Base-by-base conservation (phyloP, 1,139 yeast genomes). In the Kurtzmaniella quercitrusa region DNA sequence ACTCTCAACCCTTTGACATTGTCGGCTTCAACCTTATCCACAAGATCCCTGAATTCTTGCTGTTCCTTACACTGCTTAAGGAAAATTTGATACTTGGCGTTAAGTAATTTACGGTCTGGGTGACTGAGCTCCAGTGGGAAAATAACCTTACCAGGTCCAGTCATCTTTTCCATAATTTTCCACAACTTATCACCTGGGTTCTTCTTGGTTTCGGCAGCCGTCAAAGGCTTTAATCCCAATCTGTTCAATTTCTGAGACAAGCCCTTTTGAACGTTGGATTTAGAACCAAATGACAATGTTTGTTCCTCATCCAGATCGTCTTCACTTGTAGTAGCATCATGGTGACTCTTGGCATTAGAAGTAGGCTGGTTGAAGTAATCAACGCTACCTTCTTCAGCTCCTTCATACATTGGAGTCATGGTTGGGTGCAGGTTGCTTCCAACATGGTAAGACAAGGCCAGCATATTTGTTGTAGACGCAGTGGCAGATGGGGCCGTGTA, bases 61-160 rank as follows among this genome's bases (percentile, higher is more conserved):
- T 93, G 98, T 39, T 84, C 78, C 52, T 70, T 76, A 44, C 95
- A 88, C 77, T 88, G 95, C 57, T 91, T 96, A 50, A 88, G 70
- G 74, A 88, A 89, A 37, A 93, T 78, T 59, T 79, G 75, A 68
- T 88, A 93, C 65, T 93, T 93, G 36, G 83, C 87, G 48, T 75
- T 66, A 58, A 93, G 74, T 48, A 93, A 72, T 54, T 71, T 72
- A 55, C 89, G 73, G 60, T 88, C 95, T 1, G 87, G 81, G 46
- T 77, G 76, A 36, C 65, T 65, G 8, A 57, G 65, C 12, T 74
- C 67, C 23, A 80, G 68, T 6, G 98, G 98, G 48, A 70, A 61
- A 38, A 93, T 85, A 16, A 83, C 88, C 51, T 75, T 76, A 42
- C 96, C 98, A 14, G 84, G 80, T 15, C 95, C 93, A 3, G 96